These are phyloP conservation scores for Calonectria hongkongensis DNA, from an alignment of 2,329 filamentous ascomycete species.

Conservation along the genomic window DNA sequence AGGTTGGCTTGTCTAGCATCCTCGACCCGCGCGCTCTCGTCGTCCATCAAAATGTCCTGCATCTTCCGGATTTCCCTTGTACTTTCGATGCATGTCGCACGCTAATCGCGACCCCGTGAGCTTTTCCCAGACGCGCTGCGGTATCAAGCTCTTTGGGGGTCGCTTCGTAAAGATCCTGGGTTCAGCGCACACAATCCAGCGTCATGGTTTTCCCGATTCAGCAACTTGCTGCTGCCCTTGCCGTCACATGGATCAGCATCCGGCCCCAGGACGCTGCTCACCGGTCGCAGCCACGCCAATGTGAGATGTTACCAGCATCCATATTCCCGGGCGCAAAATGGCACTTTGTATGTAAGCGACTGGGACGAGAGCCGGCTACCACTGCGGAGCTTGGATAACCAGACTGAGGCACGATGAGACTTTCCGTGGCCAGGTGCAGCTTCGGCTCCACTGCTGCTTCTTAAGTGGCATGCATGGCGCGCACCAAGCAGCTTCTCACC, in stretches of 20 bases:
- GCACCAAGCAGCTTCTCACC: slow-evolving; percentile 9
- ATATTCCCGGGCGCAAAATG: slow-evolving; percentile 39
- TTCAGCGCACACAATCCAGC: slow-evolving; percentile 45
- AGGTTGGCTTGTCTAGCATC: slow-evolving; percentile 31
- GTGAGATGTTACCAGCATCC: slow-evolving; percentile 51
- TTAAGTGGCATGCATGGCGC: slow-evolving; percentile 27
- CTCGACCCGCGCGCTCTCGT: slow-evolving; percentile 25
- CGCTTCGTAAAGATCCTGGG: slow-evolving; percentile 44
- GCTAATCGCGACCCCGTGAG: slow-evolving; percentile 55
- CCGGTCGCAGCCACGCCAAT: slow-evolving; percentile 53
- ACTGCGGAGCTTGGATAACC: slow-evolving; percentile 33
- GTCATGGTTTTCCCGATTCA: slow-evolving; percentile 55
- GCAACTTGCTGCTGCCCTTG: slow-evolving; percentile 51
- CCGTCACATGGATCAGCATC: slow-evolving; percentile 53
- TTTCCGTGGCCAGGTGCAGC: slow-evolving; percentile 41
- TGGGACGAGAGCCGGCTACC: slow-evolving; percentile 26
- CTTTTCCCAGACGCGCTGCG: slow-evolving; percentile 47
- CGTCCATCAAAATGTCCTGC: slow-evolving; percentile 25
- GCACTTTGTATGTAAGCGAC: slow-evolving; percentile 21
- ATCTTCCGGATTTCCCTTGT: slow-evolving; percentile 31
- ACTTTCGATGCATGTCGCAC: slow-evolving; percentile 43
- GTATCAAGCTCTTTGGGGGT: slow-evolving; percentile 45
- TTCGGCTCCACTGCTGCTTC: slow-evolving; percentile 35
- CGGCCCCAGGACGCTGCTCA: slow-evolving; percentile 49
- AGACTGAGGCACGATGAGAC: slow-evolving; percentile 43